Base-by-base conservation (phyloP, 2,329 filamentous ascomycete species). In the Verticillium klebahnii region DNA sequence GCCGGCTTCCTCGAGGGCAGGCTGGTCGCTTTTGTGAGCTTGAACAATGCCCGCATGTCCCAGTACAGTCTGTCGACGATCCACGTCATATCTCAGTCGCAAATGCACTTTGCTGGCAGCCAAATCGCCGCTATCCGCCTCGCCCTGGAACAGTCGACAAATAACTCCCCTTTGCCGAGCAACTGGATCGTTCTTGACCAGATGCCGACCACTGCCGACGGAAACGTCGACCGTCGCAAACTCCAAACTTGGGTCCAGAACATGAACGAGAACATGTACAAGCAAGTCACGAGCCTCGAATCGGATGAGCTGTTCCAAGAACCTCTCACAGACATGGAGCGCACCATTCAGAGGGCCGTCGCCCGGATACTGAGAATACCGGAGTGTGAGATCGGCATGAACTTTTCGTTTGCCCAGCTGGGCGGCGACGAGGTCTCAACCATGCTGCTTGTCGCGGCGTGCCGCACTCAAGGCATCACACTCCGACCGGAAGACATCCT, bases 191-290 rank as follows among this genome's bases (percentile, higher is more conserved):
- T 79, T 3, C 68, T 84, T 59, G 74, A 78, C 57, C 72, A 70
- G 55, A 80, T 84, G 74, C 80, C 80, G 7, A 59, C 77, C n/a
- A 74, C 74, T 56, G 70, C 73, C 0, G 66, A 71, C 14, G 78
- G 77, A 15, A 71, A 74, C 23, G 69, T 77, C 57, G 74, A 83
- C 66, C 72, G 75, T 52, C 74, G 80, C 36, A 75, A 73, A 61
- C 66, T 85, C 54, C 81, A 82, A 62, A 82, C 80, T 3, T 85
- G 82, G 82, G 78, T 79, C 31, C 81, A 84, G 69, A 84, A 84
- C 64, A 77, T 80, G 56, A 80, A 81, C 63, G 76, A 82, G 59
- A 73, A 78, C 32, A 65, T 75, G 29, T 78, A 82, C 65, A 73
- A 76, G 52, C 78, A 78, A 57, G 78, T 83, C 52, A 74, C 80